These are phyloP conservation scores for Eucalyptus sp. DNA, from an alignment of 345 rosid genomes.

Conservation along the genomic window DNA sequence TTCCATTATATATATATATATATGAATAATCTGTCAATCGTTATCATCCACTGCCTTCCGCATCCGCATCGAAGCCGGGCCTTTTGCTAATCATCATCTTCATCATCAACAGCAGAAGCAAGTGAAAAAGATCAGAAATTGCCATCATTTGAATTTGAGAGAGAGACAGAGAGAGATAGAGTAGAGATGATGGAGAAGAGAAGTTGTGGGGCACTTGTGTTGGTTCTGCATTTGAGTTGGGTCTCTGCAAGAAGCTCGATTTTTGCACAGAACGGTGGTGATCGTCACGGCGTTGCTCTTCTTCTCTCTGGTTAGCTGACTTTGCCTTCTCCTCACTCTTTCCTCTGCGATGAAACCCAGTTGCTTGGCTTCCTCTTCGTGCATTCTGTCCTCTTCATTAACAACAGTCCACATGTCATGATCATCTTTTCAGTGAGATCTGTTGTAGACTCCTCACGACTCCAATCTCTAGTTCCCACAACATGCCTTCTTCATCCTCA, in stretches of 20 bases:
- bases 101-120: neutral
- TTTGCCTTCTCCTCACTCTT: neutral
- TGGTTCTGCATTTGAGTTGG: constrained; percentile 33
- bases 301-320: constrained; percentile 30
- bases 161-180: neutral
- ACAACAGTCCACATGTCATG: neutral
- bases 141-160: constrained; percentile 8
- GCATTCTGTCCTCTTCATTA: neutral
- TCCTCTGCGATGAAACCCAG: neutral
- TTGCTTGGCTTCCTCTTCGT: neutral
- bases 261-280: constrained; percentile 23
- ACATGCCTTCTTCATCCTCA: neutral
- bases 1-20: neutral
- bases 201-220: constrained; percentile 10
- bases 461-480: neutral
- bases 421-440: neutral
- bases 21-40: neutral
- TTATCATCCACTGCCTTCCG: neutral
- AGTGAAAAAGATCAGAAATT: neutral
- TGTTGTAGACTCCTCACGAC: neutral
- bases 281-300: neutral
- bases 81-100: neutral
- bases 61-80: neutral
- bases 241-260: constrained; percentile 35
- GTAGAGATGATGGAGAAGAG: constrained; percentile 9